phyloP scores from a whole-genome alignment of 2,329 filamentous ascomycete genomes.

The Neoarthrinium moseri region DNA sequence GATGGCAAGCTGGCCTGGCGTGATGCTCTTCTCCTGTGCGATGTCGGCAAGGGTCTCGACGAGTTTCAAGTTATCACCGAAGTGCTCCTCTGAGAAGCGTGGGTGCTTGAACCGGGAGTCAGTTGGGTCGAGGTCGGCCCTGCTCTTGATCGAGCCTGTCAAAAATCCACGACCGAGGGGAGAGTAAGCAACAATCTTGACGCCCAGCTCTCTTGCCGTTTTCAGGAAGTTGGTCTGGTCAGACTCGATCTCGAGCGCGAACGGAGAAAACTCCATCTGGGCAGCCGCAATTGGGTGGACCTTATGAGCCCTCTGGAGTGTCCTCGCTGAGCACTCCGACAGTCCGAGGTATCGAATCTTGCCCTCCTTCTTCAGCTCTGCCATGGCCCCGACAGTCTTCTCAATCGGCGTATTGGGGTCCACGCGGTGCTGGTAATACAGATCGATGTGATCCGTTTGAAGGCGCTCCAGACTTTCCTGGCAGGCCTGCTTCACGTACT shows the following conservation, averaged over 20 bases:
- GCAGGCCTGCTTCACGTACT: conserved; percentile 22
- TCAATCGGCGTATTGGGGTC: conserved; percentile 43
- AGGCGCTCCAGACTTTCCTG: conserved; percentile 41
- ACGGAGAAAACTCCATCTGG: conserved; percentile 52
- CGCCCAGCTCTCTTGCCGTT: conserved; percentile 52
- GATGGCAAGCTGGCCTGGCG: conserved; percentile 50
- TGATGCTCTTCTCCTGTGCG: conserved; percentile 34
- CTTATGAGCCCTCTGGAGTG: conserved; percentile 45
- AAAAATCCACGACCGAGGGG: conserved; percentile 29
- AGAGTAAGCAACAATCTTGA: conserved; percentile 52
- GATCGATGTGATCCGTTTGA: conserved; percentile 49
- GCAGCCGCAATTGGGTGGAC: conserved; percentile 47
- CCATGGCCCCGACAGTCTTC: conserved; percentile 48
- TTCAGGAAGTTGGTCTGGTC: conserved; percentile 43
- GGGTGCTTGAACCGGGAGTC: conserved; percentile 40
- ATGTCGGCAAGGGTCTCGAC: conserved; percentile 23
- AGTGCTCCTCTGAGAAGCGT: conserved; percentile 45
- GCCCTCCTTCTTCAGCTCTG: conserved; percentile 44
- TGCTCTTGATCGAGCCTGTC: conserved; percentile 32
- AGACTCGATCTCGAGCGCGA: conserved; percentile 57
- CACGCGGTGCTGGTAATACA: conserved; percentile 51
- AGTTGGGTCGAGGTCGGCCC: conserved; percentile 38
- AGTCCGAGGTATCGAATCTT: conserved; percentile 53
- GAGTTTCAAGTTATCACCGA: conserved; percentile 44
- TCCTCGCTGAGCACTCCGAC: conserved; percentile 43